Evolutionary conservation across 2,329 filamentous ascomycete genomes (phyloP).

Genomic region (Elsinoe necatrix): DNA sequence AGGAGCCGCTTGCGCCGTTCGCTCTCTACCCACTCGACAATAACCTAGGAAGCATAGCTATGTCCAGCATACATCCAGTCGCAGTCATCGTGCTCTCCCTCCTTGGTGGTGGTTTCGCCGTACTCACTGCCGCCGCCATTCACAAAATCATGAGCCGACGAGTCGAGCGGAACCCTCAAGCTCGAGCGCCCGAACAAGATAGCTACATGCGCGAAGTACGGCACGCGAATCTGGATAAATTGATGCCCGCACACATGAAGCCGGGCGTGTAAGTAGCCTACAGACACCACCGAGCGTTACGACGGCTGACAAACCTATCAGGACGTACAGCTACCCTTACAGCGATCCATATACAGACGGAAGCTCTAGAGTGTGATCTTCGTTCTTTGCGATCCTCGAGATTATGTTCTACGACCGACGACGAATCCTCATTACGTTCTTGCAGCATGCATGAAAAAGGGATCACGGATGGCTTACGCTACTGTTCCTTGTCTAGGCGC

Average conservation of each 20-base stretch:
- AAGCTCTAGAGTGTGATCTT: not conserved
- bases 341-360: constrained; percentile 5
- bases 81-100: constrained; percentile 9
- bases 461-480: no score
- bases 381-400: not conserved
- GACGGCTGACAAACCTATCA: not conserved
- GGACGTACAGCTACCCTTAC: constrained; percentile 2
- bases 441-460: not conserved
- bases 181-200: constrained; percentile 15
- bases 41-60: not conserved
- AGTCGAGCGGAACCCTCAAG: constrained; percentile 1
- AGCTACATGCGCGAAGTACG: constrained; percentile 19
- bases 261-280: not conserved
- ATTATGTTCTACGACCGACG: not conserved
- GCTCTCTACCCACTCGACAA: no score
- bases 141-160: constrained; percentile 4
- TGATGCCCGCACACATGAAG: constrained; percentile 9
- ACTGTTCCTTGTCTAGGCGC: not conserved
- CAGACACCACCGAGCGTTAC: not conserved
- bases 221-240: constrained; percentile 14
- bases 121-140: constrained; percentile 7
- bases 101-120: constrained; percentile 12
- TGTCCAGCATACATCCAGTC: not conserved
- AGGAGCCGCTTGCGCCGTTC: not conserved
- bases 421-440: not conserved